Evolutionary conservation across 2,329 filamentous ascomycete genomes (phyloP).

Genomic region (Beauveria australis): DNA sequence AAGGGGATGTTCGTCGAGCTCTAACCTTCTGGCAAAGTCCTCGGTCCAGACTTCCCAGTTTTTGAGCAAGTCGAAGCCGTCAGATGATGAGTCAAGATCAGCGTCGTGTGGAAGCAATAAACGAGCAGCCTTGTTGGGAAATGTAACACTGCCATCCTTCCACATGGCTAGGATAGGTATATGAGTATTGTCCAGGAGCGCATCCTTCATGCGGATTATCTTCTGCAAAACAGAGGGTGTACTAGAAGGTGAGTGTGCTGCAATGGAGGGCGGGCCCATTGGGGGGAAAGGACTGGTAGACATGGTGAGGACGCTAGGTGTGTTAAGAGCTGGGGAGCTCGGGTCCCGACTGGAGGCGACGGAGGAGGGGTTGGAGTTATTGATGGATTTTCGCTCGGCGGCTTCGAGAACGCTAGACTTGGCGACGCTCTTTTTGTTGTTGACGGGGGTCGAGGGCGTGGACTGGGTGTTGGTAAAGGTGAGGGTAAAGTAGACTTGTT

Average conservation of each 20-base stretch:
- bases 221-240: slow-evolving; percentile 64
- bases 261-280: slow-evolving; percentile 53
- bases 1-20: slow-evolving; percentile 57
- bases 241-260: slow-evolving; percentile 41
- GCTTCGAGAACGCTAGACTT: slow-evolving; percentile 35
- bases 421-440: slow-evolving; percentile 30
- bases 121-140: slow-evolving; percentile 61
- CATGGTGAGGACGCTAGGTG: slow-evolving; percentile 45
- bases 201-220: slow-evolving; percentile 67
- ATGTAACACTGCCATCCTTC: slow-evolving; percentile 67
- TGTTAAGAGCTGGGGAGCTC: slow-evolving; percentile 37
- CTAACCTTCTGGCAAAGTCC: slow-evolving; percentile 53
- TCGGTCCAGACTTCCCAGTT: slow-evolving; percentile 57
- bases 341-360: slow-evolving; percentile 40
- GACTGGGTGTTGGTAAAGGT: slow-evolving; percentile 60
- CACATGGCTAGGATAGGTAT: slow-evolving; percentile 73
- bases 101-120: slow-evolving; percentile 38
- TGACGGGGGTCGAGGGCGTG: slow-evolving; percentile 23
- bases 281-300: slow-evolving; percentile 57
- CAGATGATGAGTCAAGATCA: slow-evolving; percentile 30
- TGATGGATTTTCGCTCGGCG: slow-evolving; percentile 37
- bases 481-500: slow-evolving; percentile 62
- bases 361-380: slow-evolving; percentile 37
- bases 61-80: slow-evolving; percentile 48
- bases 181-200: slow-evolving; percentile 64